These are phyloP conservation scores for Megacollybia marginata DNA, from an alignment of 768 basidiomycete genomes.

Conservation along the genomic window DNA sequence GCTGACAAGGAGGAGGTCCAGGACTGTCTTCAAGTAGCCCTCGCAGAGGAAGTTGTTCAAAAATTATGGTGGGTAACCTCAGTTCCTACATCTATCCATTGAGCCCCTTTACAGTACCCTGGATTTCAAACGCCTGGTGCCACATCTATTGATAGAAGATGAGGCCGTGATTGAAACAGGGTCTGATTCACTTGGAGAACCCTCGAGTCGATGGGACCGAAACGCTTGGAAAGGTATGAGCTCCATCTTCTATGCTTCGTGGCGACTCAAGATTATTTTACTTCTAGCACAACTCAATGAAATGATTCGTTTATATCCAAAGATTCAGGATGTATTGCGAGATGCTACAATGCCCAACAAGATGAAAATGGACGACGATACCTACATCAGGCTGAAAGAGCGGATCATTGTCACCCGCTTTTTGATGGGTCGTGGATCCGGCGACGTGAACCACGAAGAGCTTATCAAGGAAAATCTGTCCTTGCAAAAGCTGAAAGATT, in stretches of 20 bases:
- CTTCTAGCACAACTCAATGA: neutral
- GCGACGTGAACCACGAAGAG: slow-evolving; percentile 6
- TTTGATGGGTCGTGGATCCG: slow-evolving; percentile 7
- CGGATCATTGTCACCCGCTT: slow-evolving; percentile 6
- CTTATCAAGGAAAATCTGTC: slow-evolving; percentile 1
- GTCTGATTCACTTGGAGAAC: neutral
- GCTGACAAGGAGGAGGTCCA: slow-evolving; percentile 4
- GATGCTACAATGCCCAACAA: neutral
- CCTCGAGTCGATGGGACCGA: neutral
- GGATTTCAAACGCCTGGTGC: neutral
- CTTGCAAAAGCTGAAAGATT: neutral
- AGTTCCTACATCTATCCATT: neutral
- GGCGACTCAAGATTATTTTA: no score
- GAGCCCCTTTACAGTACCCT: neutral
- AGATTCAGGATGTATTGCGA: neutral
- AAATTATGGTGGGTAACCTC: neutral
- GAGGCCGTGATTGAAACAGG: neutral
- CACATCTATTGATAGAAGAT: neutral
- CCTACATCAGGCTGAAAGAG: slow-evolving; percentile 9
- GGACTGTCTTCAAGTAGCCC: slow-evolving; percentile 15
- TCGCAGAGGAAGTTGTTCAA: slow-evolving; percentile 10
- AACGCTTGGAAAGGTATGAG: neutral
- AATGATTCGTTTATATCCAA: neutral
- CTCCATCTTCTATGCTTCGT: neutral
- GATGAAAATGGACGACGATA: neutral